phyloP scores from a whole-genome alignment of 148 eudicot species.

The Silene latifolia region DNA sequence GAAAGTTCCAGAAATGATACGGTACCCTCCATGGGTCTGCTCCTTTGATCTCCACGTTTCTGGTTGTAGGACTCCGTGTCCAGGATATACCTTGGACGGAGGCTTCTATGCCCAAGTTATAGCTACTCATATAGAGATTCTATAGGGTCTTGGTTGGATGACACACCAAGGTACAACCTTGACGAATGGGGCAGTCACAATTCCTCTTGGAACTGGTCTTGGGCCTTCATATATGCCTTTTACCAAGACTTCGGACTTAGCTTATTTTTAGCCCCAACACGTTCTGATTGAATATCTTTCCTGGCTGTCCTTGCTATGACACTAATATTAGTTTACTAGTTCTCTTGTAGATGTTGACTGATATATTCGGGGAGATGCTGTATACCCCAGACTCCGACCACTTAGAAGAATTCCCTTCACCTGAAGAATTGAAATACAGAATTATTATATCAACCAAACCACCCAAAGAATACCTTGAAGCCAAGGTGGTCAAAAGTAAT shows the following conservation, averaged over 20 bases:
- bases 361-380: conserved; percentile 55
- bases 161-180: background rate
- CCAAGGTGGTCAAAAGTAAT: conserved; percentile 36
- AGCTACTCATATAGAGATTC: background rate
- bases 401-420: conserved; percentile 56
- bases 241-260: background rate
- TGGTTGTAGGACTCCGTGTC: background rate
- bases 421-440: conserved; percentile 49
- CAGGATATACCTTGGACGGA: background rate
- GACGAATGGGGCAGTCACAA: background rate
- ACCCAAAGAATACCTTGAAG: conserved; percentile 74
- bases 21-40: background rate
- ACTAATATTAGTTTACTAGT: background rate
- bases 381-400: conserved; percentile 44
- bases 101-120: background rate
- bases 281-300: background rate
- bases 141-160: background rate
- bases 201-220: background rate
- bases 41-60: background rate
- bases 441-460: conserved; percentile 74
- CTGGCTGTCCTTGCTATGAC: conserved; percentile 2
- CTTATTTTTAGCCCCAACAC: background rate
- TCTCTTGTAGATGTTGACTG: conserved; percentile 56
- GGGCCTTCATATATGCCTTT: background rate
- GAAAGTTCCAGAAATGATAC: background rate